A percentile compares a stretch with the other conserved stretches of the same genome.
These are phyloP conservation scores for Persicaria maculosa DNA, from an alignment of 148 eudicot species.

Conservation along the genomic window DNA sequence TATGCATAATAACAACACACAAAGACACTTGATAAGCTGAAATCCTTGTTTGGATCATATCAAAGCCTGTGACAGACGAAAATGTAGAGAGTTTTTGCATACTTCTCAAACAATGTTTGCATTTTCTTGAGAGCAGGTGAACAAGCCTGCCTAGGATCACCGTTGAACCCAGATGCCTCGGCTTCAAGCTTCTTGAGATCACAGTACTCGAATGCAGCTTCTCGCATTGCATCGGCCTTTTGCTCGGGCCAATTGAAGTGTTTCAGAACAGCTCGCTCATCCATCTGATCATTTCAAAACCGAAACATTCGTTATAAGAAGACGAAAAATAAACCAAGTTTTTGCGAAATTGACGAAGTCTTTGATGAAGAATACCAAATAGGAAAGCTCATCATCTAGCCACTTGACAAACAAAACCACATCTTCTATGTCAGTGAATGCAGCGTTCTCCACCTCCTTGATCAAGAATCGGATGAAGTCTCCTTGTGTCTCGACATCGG, in stretches of 20 bases:
- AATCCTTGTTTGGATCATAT: background rate
- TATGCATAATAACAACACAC: background rate
- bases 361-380: conserved; percentile 44
- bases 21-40: background rate
- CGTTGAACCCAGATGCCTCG: conserved; percentile 59
- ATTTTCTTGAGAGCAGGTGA: conserved; percentile 79
- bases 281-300: conserved; percentile 42
- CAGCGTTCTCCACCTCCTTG: conserved; percentile 71
- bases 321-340: background rate
- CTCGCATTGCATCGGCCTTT: conserved; percentile 90
- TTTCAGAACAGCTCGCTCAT: conserved; percentile 93
- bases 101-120: conserved; percentile 93
- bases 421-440: conserved; percentile 76
- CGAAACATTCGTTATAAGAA: background rate
- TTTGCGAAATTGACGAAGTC: background rate
- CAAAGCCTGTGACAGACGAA: background rate
- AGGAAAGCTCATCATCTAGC: conserved; percentile 94
- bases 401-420: conserved; percentile 89
- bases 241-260: conserved; percentile 97
- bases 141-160: conserved; percentile 68
- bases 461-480: conserved; percentile 76
- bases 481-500: conserved; percentile 91
- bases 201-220: conserved; percentile 92
- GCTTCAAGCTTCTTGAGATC: conserved; percentile 89
- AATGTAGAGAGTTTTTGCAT: conserved; percentile 9